phyloP scores from a whole-genome alignment of 495 filamentous ascomycete species.

The Chaetomium tenue region DNA sequence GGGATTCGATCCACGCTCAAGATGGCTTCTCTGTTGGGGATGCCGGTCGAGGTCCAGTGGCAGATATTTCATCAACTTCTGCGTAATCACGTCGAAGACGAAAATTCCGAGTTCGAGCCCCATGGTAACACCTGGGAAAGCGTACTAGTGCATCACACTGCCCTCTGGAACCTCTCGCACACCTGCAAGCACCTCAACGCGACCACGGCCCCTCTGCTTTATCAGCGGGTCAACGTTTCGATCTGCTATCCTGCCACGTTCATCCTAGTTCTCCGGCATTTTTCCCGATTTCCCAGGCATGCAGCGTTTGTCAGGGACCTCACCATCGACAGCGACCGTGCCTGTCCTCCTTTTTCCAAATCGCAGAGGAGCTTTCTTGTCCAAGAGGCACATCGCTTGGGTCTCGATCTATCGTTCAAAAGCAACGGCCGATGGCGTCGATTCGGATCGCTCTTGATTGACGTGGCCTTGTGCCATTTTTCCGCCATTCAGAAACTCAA shows the following conservation, averaged over 20 bases:
- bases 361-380: not conserved
- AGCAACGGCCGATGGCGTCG: too few relatives aligned
- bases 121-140: not conserved
- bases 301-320: not conserved
- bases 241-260: not conserved
- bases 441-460: not conserved
- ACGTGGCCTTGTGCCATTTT: not conserved
- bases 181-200: not conserved
- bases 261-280: not conserved
- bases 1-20: too few relatives aligned
- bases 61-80: not conserved
- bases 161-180: not conserved
- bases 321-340: not conserved
- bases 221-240: not conserved
- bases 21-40: not conserved
- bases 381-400: not conserved
- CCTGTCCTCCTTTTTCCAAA: not conserved
- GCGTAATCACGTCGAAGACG: too few relatives aligned
- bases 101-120: not conserved
- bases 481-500: not conserved
- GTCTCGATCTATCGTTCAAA: not conserved
- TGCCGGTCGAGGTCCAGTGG: slow-evolving; percentile 5
- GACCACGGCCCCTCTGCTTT: not conserved
- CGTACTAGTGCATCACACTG: not conserved
- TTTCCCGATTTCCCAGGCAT: not conserved